Base-by-base conservation (phyloP, 768 basidiomycete species). In the Rhodotorula sphaerocarpa region DNA sequence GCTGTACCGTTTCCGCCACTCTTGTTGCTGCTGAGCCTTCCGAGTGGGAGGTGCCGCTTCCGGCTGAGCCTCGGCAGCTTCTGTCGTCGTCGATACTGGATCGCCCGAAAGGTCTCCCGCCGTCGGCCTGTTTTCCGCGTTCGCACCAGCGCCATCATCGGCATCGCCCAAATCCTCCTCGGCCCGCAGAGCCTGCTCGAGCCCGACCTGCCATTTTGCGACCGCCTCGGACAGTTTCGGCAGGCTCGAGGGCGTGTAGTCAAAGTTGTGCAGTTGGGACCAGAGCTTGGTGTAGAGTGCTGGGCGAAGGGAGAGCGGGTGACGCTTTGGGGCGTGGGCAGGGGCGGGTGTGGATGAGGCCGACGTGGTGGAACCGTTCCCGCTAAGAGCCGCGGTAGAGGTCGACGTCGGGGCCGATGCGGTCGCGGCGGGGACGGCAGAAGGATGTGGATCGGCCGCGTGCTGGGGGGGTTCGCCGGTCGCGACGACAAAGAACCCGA, bases 401-500 rank as follows among this genome's bases (percentile, higher is more conserved):
- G 46, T 28, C 14, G 46, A 47, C 16, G 46, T 3, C 25, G 46
- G 14, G 27, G 28, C 7, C 25, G 27, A 3, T 1, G 16, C 23
- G 1, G 23, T n/a, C 21, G 30, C 23, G 30, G 44, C 12, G 33
- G 57, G 14, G 18, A 50, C 48, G 33, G 43, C 58, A 14, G 55
- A 31, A 67, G 51, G 61, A 31, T 30, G 31, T 23, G 2, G 55
- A n/a, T n/a, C n/a, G 30, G 18, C 7, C 25, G 30, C 55, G 4
- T 7, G 44, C 21, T 20, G 21, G 5, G 45, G 2, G 10, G 47
- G 39, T 25, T 65, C 60, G 25, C 58, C 25, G 7, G 79, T 76
- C 1, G 79, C 76, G 34, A 82, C 79, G n/a, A 82, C 81, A 73
- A 96, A 96, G 78, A 99, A 99, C 0, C 88, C 93, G 5, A 91